A percentile compares a stretch with the other conserved stretches of the same genome.
Evolutionary conservation across 1,284 basidiomycete species (phyloP).

Genomic region (Neotropicomus parvogracilis): DNA sequence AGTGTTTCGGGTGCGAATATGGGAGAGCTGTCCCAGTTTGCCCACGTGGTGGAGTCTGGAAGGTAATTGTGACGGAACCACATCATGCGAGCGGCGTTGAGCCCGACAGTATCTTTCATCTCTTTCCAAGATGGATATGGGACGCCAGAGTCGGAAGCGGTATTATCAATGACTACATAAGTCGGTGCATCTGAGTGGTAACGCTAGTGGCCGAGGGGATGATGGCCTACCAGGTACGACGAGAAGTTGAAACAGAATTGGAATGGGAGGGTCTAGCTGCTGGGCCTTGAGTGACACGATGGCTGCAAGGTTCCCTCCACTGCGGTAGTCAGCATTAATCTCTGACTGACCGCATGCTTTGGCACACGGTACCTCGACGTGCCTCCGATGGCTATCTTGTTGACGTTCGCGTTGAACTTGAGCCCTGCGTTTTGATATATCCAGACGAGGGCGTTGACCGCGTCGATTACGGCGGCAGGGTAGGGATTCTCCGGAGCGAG

Average conservation of each 20-base stretch:
- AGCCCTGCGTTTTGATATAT: constrained; percentile 44
- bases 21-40: constrained; percentile 67
- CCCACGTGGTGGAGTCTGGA: constrained; percentile 55
- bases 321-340: constrained; percentile 25
- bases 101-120: constrained; percentile 56
- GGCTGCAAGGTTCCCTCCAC: constrained; percentile 71
- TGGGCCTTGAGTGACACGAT: constrained; percentile 63
- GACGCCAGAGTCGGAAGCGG: constrained; percentile 38
- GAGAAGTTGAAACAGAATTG: constrained; percentile 60
- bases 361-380: constrained; percentile 55
- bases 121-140: constrained; percentile 53
- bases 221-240: constrained; percentile 47
- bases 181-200: neutral
- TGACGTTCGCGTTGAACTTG: constrained; percentile 40
- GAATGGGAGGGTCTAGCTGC: constrained; percentile 46
- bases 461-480: constrained; percentile 73
- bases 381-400: constrained; percentile 56
- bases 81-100: constrained; percentile 61
- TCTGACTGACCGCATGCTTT: neutral
- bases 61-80: constrained; percentile 72
- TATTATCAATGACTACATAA: constrained; percentile 58
- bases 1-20: constrained; percentile 59
- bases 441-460: constrained; percentile 65
- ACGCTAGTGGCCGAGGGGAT: too few species aligned
- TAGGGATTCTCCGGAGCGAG: constrained; percentile 73